Conservation (phyloP, 2,329 filamentous ascomycete genomes). For the Biscogniauxia marginata region DNA sequence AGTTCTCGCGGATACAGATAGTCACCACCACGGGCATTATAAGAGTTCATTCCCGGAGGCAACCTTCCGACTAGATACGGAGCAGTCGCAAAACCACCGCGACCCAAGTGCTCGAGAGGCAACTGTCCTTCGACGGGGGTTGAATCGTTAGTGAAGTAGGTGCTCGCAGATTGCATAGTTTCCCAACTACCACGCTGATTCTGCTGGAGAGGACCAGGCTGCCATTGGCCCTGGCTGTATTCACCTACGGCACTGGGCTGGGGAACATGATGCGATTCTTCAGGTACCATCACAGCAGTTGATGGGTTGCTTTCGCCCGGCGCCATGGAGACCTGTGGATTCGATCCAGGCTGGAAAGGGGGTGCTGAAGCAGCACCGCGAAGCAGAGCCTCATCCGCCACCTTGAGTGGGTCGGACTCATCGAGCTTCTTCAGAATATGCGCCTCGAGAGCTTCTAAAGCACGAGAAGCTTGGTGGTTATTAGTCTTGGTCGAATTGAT, state of each 20-base stretch:
- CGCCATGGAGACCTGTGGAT: slow-evolving; percentile 10
- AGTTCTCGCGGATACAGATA: slow-evolving; percentile 57
- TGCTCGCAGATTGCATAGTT: slow-evolving; percentile 7
- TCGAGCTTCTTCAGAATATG: slow-evolving; percentile 17
- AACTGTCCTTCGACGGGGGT: neutral
- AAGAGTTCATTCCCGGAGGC: slow-evolving; percentile 43
- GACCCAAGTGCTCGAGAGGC: neutral
- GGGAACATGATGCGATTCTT: neutral
- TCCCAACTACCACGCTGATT: slow-evolving; percentile 17
- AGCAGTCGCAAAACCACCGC: slow-evolving; percentile 14
- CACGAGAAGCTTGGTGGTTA: slow-evolving; percentile 16
- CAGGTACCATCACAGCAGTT: neutral
- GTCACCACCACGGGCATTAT: slow-evolving; percentile 43
- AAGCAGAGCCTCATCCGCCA: slow-evolving; percentile 33
- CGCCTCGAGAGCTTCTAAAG: slow-evolving; percentile 24
- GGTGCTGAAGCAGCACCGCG: slow-evolving; percentile 48
- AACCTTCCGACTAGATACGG: slow-evolving; percentile 58
- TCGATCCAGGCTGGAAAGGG: slow-evolving; percentile 45
- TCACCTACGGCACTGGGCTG: neutral
- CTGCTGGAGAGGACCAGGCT: slow-evolving; percentile 4
- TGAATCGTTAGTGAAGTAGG: slow-evolving; percentile 8
- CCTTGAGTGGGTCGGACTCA: neutral
- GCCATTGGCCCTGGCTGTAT: slow-evolving; percentile 6
- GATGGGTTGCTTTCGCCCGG: slow-evolving; percentile 12
- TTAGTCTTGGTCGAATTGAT: slow-evolving; percentile 28